Base-by-base conservation (phyloP, 2,329 filamentous ascomycete species). In the Xylaria sp. region DNA sequence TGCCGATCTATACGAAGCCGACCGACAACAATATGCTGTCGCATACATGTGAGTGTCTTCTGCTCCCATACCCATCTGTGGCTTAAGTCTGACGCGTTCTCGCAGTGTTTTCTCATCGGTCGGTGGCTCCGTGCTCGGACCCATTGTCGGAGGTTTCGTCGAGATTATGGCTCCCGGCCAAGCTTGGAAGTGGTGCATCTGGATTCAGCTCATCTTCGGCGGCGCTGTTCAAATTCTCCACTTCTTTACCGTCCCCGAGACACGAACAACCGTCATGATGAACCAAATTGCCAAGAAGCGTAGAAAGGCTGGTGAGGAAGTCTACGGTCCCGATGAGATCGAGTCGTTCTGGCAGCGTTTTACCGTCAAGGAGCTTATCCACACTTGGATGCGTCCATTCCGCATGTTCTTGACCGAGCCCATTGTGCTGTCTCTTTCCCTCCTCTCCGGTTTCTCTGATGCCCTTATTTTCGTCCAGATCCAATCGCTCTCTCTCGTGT, bases 141-240 rank as follows among this genome's bases (percentile, higher is more conserved):
- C 92, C 9, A 90, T 94, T 52, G 85, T 94, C 18, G 92, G 92
- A 73, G 92, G 92, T 0, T 94, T 94, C 75, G 88, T 91, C 20
- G 88, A 94, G 78, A 80, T 87, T 37, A 89, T 88, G 73, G 83
- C 92, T 0, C 77, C 82, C 0, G 7, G 44, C 18, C 39, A 69
- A 8, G 71, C 68, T 31, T 96, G 92, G 92, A 86, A 87, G 72
- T 94, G 77, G 77, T 76, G 76, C 64, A 94, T 95, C 78, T 97
- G 93, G 93, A 92, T 95, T 69, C 92, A 94, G 80, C 87, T 95
- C 71, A 94, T 94, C 73, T 89, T 95, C 63, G 92, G 93, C 20
- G 91, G 81, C 9, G 85, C 88, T 41, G 88, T 93, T 3, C 92
- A 94, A 76, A 23, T 88, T 2, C 77, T 92, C 3, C 92, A 94